A percentile compares a stretch with the other conserved stretches of the same genome.
Conservation (phyloP, 495 filamentous ascomycete genomes). For the Penicillium pulvis region DNA sequence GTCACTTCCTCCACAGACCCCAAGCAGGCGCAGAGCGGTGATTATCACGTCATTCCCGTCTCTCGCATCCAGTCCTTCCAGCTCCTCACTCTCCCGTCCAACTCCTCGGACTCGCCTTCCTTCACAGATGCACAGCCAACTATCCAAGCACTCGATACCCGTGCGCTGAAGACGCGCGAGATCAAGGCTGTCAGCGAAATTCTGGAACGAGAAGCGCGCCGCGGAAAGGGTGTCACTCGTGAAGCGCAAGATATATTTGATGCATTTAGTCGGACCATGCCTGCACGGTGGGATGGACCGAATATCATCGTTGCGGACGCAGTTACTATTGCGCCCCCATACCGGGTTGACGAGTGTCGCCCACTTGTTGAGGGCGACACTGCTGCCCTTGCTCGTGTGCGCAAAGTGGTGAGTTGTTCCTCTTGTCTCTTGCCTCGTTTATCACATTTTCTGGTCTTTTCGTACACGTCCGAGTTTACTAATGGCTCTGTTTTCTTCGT, state of each 20-base stretch:
- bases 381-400: constrained; percentile 57
- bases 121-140: constrained; percentile 45
- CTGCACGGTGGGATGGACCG: constrained; percentile 62
- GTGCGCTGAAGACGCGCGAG: constrained; percentile 56
- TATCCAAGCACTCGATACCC: constrained; percentile 52
- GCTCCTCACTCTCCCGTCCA: constrained; percentile 62
- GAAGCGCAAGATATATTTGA: constrained; percentile 75
- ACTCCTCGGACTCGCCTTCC: constrained; percentile 38
- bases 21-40: constrained; percentile 48
- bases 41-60: constrained; percentile 66
- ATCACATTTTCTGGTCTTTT: not conserved
- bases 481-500: not conserved
- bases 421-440: not conserved
- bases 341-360: constrained; percentile 60
- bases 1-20: constrained; percentile 35
- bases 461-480: not conserved
- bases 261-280: constrained; percentile 63
- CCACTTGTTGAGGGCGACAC: constrained; percentile 50
- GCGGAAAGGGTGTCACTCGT: constrained; percentile 62
- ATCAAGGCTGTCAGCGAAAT: constrained; percentile 54
- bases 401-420: constrained; percentile 60
- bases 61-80: constrained; percentile 64
- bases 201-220: constrained; percentile 54
- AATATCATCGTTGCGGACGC: constrained; percentile 66
- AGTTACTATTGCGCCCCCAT: constrained; percentile 63